These are phyloP conservation scores for Colletotrichum australisinense DNA, from an alignment of 2,329 filamentous ascomycete genomes.

Conservation along the genomic window DNA sequence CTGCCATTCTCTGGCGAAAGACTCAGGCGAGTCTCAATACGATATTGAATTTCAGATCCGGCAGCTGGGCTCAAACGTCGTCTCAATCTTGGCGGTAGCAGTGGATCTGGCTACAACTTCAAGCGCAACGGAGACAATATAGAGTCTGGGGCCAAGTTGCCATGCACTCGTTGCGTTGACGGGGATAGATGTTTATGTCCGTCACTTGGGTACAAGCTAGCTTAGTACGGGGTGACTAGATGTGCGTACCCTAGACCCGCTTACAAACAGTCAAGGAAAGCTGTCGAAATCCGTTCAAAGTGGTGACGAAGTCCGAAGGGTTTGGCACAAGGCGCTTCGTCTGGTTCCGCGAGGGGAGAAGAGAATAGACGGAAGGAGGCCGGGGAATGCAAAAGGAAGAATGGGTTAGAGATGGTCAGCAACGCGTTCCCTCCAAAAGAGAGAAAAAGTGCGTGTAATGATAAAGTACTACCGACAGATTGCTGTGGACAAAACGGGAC, in stretches of 20 bases:
- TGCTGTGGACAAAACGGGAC: conserved; percentile 12
- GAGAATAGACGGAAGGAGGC: background rate
- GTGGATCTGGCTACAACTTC: background rate
- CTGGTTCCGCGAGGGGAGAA: background rate
- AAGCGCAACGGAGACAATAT: background rate
- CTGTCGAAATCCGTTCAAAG: background rate
- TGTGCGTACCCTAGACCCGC: conserved; percentile 5
- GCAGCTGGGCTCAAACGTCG: background rate
- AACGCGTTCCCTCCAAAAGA: background rate
- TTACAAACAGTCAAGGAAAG: conserved; percentile 2
- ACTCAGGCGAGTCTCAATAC: background rate
- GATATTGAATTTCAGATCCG: background rate
- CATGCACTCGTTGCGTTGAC: background rate
- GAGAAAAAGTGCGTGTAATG: conserved; percentile 23
- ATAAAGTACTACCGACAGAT: background rate
- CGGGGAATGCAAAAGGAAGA: background rate
- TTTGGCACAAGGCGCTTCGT: background rate
- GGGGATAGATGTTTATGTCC: conserved; percentile 14
- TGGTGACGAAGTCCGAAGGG: conserved; percentile 10
- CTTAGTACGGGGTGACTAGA: conserved; percentile 1
- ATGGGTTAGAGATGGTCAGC: conserved; percentile 2
- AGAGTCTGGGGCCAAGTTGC: background rate
- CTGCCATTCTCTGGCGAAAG: conserved; percentile 33
- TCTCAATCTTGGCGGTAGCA: background rate
- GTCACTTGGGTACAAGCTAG: conserved; percentile 14